Evolutionary conservation across 116 monocot species (phyloP), one percentile per base, ranked within the genome.

Genomic region (Zostera marina): DNA sequence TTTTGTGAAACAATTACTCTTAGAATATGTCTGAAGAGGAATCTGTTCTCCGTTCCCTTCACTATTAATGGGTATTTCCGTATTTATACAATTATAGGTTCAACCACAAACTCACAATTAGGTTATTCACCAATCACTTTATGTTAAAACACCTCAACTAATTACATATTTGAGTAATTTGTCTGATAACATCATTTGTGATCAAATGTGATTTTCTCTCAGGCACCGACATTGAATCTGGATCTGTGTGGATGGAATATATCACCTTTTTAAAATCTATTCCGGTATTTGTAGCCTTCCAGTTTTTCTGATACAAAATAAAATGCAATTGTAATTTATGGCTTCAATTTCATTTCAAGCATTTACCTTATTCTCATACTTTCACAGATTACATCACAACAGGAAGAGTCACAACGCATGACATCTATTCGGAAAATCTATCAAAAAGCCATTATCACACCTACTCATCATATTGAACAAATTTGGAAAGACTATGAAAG

Each of bases 231-330:
- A 81, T 90, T 68, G 73, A 78, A 55, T 83, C 91, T 73, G 98
- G 98, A 53, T 91, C 91, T 46, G 66, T 91, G 41, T 98, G 98
- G 98, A 74, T 98, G 81, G 98, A 98, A 64, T 98, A 98, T 66
- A 80, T 98, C 66, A 59, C 78, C 47, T 98, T 98, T 69, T 60
- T 98, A 66, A 98, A 98, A 74, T 86, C 91, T 11, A 70, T 80
- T 70, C 85, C 85, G 19, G 44, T 70, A 63, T 52, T 43, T 41
- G 20, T 11, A 38, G 6, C 9, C 17, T 62, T 52, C 5, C 16
- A 16, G 13, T 39, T 8, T 56, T 15, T 56, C 20, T 56, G 56
- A 17, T 24, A 1, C 8, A 39, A 26, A 38, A 41, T 40, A 40
- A 8, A 5, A 32, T 39, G 56, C 11, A 43, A 22, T 8, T 20